Evolutionary conservation across 371 early-diverging fungal genomes (phyloP).

Genomic region (Mortierella sp.): DNA sequence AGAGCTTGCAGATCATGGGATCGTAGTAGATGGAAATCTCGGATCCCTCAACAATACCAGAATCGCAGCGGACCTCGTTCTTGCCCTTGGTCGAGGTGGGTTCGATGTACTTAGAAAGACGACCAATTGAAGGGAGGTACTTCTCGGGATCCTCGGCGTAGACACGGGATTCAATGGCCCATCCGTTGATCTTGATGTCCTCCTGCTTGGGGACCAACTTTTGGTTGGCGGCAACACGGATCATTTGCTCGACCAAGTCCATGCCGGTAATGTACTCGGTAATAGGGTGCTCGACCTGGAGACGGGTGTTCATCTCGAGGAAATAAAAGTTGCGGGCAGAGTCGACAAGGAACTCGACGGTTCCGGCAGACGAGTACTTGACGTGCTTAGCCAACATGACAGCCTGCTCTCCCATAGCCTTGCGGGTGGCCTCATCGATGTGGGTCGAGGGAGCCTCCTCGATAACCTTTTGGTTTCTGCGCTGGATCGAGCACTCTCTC

Average conservation of each 20-base stretch:
- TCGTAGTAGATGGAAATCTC: constrained; percentile 91
- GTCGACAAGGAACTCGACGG: constrained; percentile 91
- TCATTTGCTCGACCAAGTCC: constrained; percentile 95
- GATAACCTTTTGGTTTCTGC: constrained; percentile 90
- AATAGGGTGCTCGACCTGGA: constrained; percentile 98
- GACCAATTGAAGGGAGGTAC: constrained; percentile 94
- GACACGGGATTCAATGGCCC: constrained; percentile 91
- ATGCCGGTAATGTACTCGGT: constrained; percentile 95
- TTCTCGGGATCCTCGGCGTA: constrained; percentile 94
- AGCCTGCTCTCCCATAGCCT: constrained; percentile 89
- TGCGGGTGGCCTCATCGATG: constrained; percentile 72
- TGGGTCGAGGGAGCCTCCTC: constrained; percentile 87
- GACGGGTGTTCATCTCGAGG: constrained; percentile 91
- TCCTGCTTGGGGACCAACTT: constrained; percentile 70
- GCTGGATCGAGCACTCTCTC: constrained; percentile 93
- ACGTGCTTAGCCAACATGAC: constrained; percentile 86
- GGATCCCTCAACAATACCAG: constrained; percentile 85
- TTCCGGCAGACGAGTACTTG: constrained; percentile 88
- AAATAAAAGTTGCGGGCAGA: constrained; percentile 85
- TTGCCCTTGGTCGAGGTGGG: constrained; percentile 64
- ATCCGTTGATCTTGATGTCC: constrained; percentile 77
- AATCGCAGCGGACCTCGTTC: constrained; percentile 83
- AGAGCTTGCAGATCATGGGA: constrained; percentile 92
- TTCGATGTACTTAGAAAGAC: constrained; percentile 84
- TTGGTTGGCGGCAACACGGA: constrained; percentile 83